A percentile compares a stretch with the other conserved stretches of the same genome.
Evolutionary conservation across 306 rosid species (phyloP).

Genomic region (Lathyrus oleraceus): DNA sequence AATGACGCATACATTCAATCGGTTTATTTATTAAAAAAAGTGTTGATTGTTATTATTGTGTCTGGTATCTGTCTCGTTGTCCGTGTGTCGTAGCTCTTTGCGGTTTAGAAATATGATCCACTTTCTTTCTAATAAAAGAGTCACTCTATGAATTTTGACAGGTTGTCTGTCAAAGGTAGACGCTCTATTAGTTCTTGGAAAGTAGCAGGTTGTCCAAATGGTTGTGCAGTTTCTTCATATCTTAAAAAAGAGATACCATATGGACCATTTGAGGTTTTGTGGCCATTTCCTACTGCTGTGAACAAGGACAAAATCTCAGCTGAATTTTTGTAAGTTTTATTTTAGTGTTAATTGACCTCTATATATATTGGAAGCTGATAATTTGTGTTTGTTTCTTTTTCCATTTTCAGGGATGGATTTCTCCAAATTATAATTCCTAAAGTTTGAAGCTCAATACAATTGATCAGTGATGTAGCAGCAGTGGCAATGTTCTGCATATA

Average conservation of each 20-base stretch:
- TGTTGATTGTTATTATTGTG: neutral
- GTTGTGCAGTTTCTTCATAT: constrained; percentile 53
- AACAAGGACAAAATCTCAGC: constrained; percentile 72
- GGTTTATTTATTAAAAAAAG: too few relatives aligned
- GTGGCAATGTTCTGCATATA: constrained; percentile 6
- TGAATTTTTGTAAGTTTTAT: constrained; percentile 64
- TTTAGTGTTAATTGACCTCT: neutral
- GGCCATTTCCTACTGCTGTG: constrained; percentile 69
- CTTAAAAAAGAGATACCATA: constrained; percentile 65
- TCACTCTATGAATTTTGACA: constrained; percentile 35
- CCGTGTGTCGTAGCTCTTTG: neutral
- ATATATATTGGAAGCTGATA: constrained; percentile 17
- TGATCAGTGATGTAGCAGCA: constrained; percentile 10
- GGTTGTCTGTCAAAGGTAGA: constrained; percentile 61
- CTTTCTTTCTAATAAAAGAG: neutral
- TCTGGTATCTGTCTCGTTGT: neutral
- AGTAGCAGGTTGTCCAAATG: constrained; percentile 38
- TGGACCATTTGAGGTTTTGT: constrained; percentile 68
- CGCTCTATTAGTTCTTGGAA: constrained; percentile 47
- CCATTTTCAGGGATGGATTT: constrained; percentile 70
- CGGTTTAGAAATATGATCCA: neutral
- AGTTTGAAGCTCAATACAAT: constrained; percentile 35
- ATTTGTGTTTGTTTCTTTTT: neutral
- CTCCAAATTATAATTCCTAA: constrained; percentile 69
- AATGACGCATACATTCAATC: neutral